A percentile compares a stretch with the other conserved stretches of the same genome.
Evolutionary conservation across 768 basidiomycete species (phyloP).

Genomic region (Udeniomyces megalosporus): DNA sequence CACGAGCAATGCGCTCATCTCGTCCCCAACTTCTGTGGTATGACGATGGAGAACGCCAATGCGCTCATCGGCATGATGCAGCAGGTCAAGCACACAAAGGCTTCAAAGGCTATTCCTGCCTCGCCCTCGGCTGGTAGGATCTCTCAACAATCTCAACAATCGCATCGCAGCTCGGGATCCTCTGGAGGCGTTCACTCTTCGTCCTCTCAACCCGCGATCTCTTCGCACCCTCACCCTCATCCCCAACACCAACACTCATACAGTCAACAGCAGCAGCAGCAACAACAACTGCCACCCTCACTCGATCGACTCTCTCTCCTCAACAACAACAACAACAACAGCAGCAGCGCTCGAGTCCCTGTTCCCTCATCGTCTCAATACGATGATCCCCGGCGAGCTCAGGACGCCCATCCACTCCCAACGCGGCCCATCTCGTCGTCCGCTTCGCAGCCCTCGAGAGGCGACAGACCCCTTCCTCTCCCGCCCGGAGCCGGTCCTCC

Average conservation of each 20-base stretch:
- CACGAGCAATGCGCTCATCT: conserved; percentile 95
- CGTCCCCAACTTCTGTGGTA: conserved; percentile 97
- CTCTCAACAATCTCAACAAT: conserved; percentile 20
- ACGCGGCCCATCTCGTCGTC: not conserved
- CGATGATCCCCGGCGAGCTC: too few species aligned
- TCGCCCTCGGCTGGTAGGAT: conserved; percentile 22
- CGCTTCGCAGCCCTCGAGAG: not conserved
- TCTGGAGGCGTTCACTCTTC: not conserved
- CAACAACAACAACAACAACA: not conserved
- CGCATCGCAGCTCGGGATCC: conserved; percentile 17
- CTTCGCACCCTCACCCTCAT: not conserved
- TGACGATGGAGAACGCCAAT: conserved; percentile 99
- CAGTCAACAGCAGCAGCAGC: conserved; percentile 12
- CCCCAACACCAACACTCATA: not conserved
- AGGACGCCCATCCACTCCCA: not conserved
- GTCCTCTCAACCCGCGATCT: conserved; percentile 3
- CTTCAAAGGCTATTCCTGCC: not conserved
- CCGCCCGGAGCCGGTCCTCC: not conserved
- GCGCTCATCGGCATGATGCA: conserved; percentile 75
- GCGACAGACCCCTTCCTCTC: conserved; percentile 7
- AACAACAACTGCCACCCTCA: not conserved
- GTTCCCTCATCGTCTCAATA: not conserved
- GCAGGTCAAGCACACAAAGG: conserved; percentile 46
- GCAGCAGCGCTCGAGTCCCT: not conserved
- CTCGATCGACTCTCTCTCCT: too few species aligned